Evolutionary conservation across 1,284 basidiomycete species (phyloP).

Genomic region (Cutaneotrichosporon sp.): DNA sequence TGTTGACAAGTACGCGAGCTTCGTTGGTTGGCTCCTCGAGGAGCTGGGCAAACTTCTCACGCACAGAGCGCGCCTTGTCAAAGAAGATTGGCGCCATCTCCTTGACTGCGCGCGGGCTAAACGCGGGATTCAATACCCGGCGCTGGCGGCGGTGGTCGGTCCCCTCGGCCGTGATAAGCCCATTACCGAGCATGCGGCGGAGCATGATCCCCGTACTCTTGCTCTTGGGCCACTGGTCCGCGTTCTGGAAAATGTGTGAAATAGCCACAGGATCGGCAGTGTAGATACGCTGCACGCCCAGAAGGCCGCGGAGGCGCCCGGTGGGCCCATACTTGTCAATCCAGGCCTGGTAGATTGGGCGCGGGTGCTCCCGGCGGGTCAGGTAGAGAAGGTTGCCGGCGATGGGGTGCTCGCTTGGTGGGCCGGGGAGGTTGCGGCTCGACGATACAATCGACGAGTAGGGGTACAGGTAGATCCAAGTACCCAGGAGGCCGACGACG

Average conservation of each 20-base stretch:
- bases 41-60: slow-evolving; percentile 58
- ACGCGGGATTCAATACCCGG: slow-evolving; percentile 55
- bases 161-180: slow-evolving; percentile 51
- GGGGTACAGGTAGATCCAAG: slow-evolving; percentile 2
- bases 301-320: slow-evolving; percentile 5
- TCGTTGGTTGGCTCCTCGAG: slow-evolving; percentile 57
- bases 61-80: slow-evolving; percentile 57
- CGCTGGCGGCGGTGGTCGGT: slow-evolving; percentile 59
- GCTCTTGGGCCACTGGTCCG: slow-evolving; percentile 67
- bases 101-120: slow-evolving; percentile 39
- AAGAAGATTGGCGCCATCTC: slow-evolving; percentile 60
- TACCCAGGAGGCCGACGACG: background rate
- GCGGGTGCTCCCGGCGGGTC: background rate
- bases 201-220: slow-evolving; percentile 59
- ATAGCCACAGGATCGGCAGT: slow-evolving; percentile 64
- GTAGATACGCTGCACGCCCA: slow-evolving; percentile 40
- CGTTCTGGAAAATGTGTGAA: slow-evolving; percentile 62
- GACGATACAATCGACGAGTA: slow-evolving; percentile 1
- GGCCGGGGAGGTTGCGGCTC: slow-evolving; percentile 9
- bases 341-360: slow-evolving; percentile 23
- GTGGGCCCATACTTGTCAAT: slow-evolving; percentile 26
- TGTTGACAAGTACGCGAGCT: slow-evolving; percentile 13
- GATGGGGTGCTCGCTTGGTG: slow-evolving; percentile 3
- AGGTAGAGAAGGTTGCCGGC: slow-evolving; percentile 9
- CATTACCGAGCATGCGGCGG: slow-evolving; percentile 7